Base-by-base conservation (phyloP, 2,329 filamentous ascomycete genomes). In the Colletotrichum sp. region DNA sequence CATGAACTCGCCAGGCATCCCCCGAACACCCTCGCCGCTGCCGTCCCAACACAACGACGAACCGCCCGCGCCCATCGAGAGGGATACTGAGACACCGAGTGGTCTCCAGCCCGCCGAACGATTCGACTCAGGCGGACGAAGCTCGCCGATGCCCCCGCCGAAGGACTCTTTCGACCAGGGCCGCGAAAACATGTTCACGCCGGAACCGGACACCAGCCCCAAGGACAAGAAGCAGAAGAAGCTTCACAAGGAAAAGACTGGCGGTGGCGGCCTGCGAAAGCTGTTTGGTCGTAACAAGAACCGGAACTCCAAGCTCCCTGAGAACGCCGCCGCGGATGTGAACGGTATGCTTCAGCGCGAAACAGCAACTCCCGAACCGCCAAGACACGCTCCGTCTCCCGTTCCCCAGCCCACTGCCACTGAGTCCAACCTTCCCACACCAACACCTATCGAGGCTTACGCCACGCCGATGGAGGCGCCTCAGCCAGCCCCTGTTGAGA, bases 271-370 rank as follows among this genome's bases (percentile, higher is more conserved):
- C 18, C 88, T 95, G 79, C 90, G 90, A 77, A 94, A 93, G 84
- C 86, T 95, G 57, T 94, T 95, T 80, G 89, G 89, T 63, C 90
- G 92, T 79, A 91, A 89, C 76, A 93, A 92, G 85, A 92, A 92
- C 80, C 87, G 90, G 76, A 81, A 85, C 75, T 93, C 89, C 44
- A 93, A 90, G 83, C 80, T 89, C 26, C 89, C 88, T 9, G 90
- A 92, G 2, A 89, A 89, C 75, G 88, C 90, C 49, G 86, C 86
- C 72, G 85, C 84, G 76, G 89, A 90, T 80, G 84, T 89, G 77
- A 90, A 87, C 82, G 87, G 81, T 80, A 89, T 90, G 87, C 88
- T 89, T 79, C 87, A 84, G 28, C 81, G 85, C 55, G 83, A 87
- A 52, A 75, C 75, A 75, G 78, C 80, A 72, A 73, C 79, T 28